Conservation (phyloP, 306 rosid genomes). For the Pachyrhizus erosus region DNA sequence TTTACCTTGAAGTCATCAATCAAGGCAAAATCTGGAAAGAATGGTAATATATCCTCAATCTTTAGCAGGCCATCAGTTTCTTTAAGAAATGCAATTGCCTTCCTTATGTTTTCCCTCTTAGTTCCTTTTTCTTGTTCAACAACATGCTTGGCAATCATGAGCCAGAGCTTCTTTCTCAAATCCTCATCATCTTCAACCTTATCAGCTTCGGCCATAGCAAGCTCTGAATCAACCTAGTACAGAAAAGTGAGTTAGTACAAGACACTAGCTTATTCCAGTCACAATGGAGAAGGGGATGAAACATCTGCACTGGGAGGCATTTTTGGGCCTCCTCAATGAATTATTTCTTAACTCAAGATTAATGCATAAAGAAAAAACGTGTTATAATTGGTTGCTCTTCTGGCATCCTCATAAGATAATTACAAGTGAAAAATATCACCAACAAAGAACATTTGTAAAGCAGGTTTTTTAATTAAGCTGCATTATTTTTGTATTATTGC, state of each 20-base stretch:
- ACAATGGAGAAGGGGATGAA: neutral
- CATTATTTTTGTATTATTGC: neutral
- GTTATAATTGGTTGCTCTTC: neutral
- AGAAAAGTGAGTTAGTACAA: constrained; percentile 41
- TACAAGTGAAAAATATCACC: constrained; percentile 24
- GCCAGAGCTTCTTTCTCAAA: constrained; percentile 98
- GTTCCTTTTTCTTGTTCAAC: constrained; percentile 93
- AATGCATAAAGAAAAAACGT: constrained; percentile 29
- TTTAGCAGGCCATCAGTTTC: constrained; percentile 96
- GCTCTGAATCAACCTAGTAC: constrained; percentile 89
- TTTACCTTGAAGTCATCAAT: constrained; percentile 95
- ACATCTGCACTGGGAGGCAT: neutral
- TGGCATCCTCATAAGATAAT: constrained; percentile 18
- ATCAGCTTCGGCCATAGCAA: constrained; percentile 99
- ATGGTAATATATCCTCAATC: constrained; percentile 93
- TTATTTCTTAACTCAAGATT: neutral
- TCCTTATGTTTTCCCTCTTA: constrained; percentile 94
- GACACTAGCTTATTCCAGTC: constrained; percentile 33
- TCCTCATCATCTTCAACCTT: constrained; percentile 98
- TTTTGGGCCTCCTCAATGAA: constrained; percentile 25
- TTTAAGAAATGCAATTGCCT: constrained; percentile 97
- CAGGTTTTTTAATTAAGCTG: constrained; percentile 16
- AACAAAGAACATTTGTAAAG: constrained; percentile 17
- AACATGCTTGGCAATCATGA: constrained; percentile 95
- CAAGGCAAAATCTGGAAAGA: constrained; percentile 94